These are phyloP conservation scores for Marchantia polymorpha DNA, from an alignment of 225 moss, liverwort and hornwort genomes.

Conservation along the genomic window DNA sequence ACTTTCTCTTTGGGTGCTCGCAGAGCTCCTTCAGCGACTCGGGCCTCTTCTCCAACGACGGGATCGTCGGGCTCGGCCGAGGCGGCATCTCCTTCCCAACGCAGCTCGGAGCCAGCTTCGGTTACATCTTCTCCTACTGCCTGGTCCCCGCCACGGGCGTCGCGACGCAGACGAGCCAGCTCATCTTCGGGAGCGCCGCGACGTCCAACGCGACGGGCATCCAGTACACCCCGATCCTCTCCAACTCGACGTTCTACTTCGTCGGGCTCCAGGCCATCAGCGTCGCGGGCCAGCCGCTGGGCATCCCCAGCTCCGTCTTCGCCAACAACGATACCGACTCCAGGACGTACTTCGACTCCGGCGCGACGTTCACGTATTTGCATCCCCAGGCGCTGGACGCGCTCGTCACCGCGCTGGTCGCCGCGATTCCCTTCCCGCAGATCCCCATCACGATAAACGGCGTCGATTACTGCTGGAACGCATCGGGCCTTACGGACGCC, in stretches of 20 bases:
- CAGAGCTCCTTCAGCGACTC: slow-evolving; percentile 6
- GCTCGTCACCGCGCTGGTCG: neutral
- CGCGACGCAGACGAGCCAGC: neutral
- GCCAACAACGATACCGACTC: too few species aligned
- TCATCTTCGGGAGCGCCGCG: neutral
- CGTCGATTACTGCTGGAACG: too few species aligned
- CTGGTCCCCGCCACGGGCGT: neutral
- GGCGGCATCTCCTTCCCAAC: neutral
- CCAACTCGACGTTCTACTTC: neutral
- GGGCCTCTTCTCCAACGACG: slow-evolving; percentile 15
- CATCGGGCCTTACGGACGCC: too few species aligned
- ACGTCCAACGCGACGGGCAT: neutral
- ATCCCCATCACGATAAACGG: too few species aligned
- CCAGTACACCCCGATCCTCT: neutral
- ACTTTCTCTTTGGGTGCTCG: slow-evolving; percentile 37
- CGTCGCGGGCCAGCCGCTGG: neutral
- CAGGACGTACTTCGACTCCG: neutral
- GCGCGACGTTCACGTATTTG: neutral
- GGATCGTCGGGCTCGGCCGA: slow-evolving; percentile 32
- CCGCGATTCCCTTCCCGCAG: neutral
- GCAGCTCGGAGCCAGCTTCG: too few species aligned
- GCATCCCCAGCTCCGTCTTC: neutral
- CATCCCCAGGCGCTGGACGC: neutral
- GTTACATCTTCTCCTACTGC: slow-evolving; percentile 10
- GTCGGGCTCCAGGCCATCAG: neutral